Conservation (phyloP, 2,329 filamentous ascomycete genomes). For the Chaetomium olivaceum region DNA sequence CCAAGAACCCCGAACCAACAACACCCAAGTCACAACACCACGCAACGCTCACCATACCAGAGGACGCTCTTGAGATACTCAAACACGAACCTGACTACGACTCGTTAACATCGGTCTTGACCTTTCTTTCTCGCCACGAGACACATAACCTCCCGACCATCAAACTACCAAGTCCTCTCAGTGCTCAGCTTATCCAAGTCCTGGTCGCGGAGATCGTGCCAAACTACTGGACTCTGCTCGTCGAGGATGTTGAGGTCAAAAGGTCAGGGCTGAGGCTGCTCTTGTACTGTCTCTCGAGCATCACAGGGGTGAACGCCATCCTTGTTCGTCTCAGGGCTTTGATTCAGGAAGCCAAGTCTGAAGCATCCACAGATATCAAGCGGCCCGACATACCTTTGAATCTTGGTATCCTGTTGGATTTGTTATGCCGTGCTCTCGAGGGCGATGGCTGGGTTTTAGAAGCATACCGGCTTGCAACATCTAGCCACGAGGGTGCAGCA, state of each 20-base stretch:
- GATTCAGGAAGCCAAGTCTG: constrained; percentile 51
- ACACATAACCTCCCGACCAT: constrained; percentile 53
- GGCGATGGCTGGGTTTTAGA: constrained; percentile 40
- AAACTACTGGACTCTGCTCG: constrained; percentile 75
- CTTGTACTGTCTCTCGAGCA: constrained; percentile 66
- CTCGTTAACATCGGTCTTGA: constrained; percentile 53
- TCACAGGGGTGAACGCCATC: constrained; percentile 77
- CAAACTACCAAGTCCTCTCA: constrained; percentile 62
- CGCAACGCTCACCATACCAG: constrained; percentile 36
- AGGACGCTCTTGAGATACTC: constrained; percentile 61
- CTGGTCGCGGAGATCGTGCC: constrained; percentile 74
- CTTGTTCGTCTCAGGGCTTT: constrained; percentile 67
- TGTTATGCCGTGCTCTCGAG: constrained; percentile 46
- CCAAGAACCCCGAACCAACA: constrained; percentile 1
- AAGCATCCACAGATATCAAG: constrained; percentile 39
- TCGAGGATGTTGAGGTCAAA: constrained; percentile 44
- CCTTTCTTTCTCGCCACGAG: constrained; percentile 47
- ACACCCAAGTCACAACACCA: neutral
- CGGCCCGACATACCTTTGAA: constrained; percentile 48
- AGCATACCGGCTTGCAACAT: constrained; percentile 42
- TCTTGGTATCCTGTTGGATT: constrained; percentile 46
- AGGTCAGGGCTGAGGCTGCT: constrained; percentile 51
- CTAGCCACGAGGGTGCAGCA: constrained; percentile 20
- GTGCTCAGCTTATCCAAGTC: constrained; percentile 72
- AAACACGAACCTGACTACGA: constrained; percentile 64